Evolutionary conservation across 2,329 filamentous ascomycete genomes (phyloP).

Genomic region (Aureobasidium sp.): DNA sequence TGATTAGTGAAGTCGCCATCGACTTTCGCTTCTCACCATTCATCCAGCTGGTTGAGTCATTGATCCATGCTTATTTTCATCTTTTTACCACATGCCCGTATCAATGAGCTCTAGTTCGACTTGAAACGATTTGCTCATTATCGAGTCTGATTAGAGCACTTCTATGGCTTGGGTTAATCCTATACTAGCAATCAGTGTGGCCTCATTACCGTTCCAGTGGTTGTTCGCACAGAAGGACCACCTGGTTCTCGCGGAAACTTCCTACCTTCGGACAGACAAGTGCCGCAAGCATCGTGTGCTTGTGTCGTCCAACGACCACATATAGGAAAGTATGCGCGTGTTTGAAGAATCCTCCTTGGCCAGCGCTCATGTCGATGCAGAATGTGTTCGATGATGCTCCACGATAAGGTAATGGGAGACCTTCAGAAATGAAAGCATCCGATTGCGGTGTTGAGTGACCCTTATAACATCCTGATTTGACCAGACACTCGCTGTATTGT

Average conservation of each 20-base stretch:
- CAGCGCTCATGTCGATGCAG: neutral
- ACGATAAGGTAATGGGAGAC: neutral
- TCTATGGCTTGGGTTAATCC: neutral
- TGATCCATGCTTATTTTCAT: neutral
- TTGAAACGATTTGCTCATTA: neutral
- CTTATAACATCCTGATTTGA: neutral
- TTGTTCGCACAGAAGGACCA: neutral
- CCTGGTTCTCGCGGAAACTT: neutral
- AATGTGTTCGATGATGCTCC: neutral
- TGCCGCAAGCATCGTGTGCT: slow-evolving; percentile 19
- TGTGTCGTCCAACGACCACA: neutral
- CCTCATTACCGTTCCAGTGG: neutral
- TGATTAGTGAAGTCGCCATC: neutral
- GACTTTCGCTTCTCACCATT: neutral
- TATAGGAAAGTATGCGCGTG: neutral
- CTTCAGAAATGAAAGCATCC: neutral
- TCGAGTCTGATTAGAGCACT: neutral
- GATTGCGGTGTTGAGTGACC: neutral
- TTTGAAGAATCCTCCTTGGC: slow-evolving; percentile 1
- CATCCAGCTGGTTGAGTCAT: neutral
- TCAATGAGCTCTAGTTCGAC: neutral
- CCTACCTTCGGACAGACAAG: slow-evolving; percentile 19
- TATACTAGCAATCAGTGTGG: neutral
- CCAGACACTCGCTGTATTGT: neutral
- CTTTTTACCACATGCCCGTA: neutral